Evolutionary conservation across 768 basidiomycete genomes (phyloP), one percentile per base, ranked within the genome.

Genomic region (Agaricus sinodeliciosus): DNA sequence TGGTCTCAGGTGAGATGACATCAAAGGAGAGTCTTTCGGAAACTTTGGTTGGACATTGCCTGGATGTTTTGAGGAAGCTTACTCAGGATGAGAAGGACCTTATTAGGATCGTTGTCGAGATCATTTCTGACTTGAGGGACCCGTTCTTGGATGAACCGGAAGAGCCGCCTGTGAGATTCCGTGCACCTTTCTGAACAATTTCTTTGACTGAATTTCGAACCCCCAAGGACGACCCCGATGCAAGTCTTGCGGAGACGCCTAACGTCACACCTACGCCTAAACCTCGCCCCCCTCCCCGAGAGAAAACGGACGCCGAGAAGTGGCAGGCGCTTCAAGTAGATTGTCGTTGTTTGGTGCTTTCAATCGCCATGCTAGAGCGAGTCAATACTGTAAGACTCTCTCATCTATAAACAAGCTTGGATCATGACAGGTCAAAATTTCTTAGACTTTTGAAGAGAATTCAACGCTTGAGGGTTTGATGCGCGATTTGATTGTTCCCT

Each of bases 291-390:
- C 27, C 58, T 12, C 39, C 55, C 8, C 61, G 61, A 41, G 75
- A 78, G 48, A 74, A 80, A 63, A 74, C 80, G 2, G 72, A 80
- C 0, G 84, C 87, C 57, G 82, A 85, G 61, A 78, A 76, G 61
- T 47, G 46, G 27, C 45, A 36, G 18, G 46, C 40, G 9, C 26
- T 54, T 2, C 45, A 47, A 12, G 19, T 54, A 19, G 93, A 98
- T 59, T 59, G 94, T 56, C 76, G 94, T 6, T 95, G 92, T 61
- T 69, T 98, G 31, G 72, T 81, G 11, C 73, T 97, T 16, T 90
- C 89, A 56, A 90, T 87, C 31, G 89, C 86, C 1, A 84, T 95
- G 78, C 75, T 97, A 3, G 93, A 96, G 68, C 81, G 93, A 12
- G 91, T 96, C 16, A 85, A 94, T 59, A 84, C 90, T 13, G 94